Evolutionary conservation across 2,329 filamentous ascomycete genomes (phyloP).

Genomic region (Talaromyces sp.): DNA sequence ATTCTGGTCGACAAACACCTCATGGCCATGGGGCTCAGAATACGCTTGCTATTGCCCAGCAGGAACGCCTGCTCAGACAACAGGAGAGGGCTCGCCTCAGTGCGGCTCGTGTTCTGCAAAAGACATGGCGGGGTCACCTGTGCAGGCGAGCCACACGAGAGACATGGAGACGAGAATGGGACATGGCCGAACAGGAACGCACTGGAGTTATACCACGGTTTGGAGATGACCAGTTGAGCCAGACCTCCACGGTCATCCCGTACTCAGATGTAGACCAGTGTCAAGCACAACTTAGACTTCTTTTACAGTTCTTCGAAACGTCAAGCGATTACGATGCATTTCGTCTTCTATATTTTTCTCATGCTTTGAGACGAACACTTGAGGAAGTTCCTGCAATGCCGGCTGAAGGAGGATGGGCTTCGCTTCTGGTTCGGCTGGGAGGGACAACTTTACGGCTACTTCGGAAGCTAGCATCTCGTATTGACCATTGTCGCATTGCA

Average conservation of each 20-base stretch:
- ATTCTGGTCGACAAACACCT: slow-evolving; percentile 53
- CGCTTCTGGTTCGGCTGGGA: slow-evolving; percentile 34
- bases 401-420: slow-evolving; percentile 37
- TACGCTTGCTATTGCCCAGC: slow-evolving; percentile 78
- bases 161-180: slow-evolving; percentile 57
- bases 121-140: slow-evolving; percentile 73
- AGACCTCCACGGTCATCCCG: not conserved
- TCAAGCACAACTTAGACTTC: slow-evolving; percentile 55
- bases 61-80: slow-evolving; percentile 75
- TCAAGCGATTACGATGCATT: slow-evolving; percentile 34
- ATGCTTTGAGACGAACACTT: slow-evolving; percentile 36
- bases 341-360: slow-evolving; percentile 41
- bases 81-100: slow-evolving; percentile 72
- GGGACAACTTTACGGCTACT: slow-evolving; percentile 31
- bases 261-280: slow-evolving; percentile 18
- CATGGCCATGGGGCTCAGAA: slow-evolving; percentile 62
- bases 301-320: slow-evolving; percentile 63
- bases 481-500: slow-evolving; percentile 16
- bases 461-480: slow-evolving; percentile 17
- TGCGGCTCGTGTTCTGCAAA: slow-evolving; percentile 70
- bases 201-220: slow-evolving; percentile 23
- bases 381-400: slow-evolving; percentile 31
- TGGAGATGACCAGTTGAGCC: slow-evolving; percentile 30
- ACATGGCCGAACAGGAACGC: slow-evolving; percentile 49
- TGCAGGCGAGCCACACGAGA: slow-evolving; percentile 56